Evolutionary conservation across 441 rosid genomes (phyloP), one percentile per base, ranked within the genome.

Genomic region (Melastoma candidum): DNA sequence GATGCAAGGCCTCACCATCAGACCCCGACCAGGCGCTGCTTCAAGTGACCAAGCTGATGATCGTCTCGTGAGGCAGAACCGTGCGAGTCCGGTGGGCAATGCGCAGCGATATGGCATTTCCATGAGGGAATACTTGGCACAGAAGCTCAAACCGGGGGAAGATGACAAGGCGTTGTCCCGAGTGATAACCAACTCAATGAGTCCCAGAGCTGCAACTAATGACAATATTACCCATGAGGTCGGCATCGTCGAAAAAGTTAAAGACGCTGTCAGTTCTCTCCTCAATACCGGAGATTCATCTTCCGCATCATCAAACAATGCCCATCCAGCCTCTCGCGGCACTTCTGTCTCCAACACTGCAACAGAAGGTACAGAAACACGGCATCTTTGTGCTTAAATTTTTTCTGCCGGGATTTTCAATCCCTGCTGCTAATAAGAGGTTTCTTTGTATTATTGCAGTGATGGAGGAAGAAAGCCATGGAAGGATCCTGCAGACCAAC

Each of bases 21-120:
- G 77, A 27, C 48, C 60, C 46, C 49, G 53, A 10, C 53, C 66
- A 6, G 48, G 39, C 48, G 50, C n/a, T 49, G 26, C 1, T 47
- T 51, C 67, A 14, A 11, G 71, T 27, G 54, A 59, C 47, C 57
- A 43, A 36, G 69, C 61, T 0, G 22, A 26, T 5, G 12, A 1
- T 17, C 13, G 44, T 24, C 53, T 29, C 14, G 25, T 12, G 11
- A 22, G 39, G 54, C 53, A 64, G 12, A 0, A 24, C 11, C 44
- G 17, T 57, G 14, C 55, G 32, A 54, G 61, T 25, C 49, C 71
- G 7, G 57, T 63, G 0, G 66, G 66, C 39, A 66, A 74, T 61
- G 64, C 69, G 12, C 81, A 83, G 84, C 84, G 81, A 56, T 83
- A 87, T 74, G 95, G 96, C 12, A 92, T 87, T 14, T 90, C 97